Conservation (phyloP, 2,329 filamentous ascomycete species). For the Fusarium anguioides region DNA sequence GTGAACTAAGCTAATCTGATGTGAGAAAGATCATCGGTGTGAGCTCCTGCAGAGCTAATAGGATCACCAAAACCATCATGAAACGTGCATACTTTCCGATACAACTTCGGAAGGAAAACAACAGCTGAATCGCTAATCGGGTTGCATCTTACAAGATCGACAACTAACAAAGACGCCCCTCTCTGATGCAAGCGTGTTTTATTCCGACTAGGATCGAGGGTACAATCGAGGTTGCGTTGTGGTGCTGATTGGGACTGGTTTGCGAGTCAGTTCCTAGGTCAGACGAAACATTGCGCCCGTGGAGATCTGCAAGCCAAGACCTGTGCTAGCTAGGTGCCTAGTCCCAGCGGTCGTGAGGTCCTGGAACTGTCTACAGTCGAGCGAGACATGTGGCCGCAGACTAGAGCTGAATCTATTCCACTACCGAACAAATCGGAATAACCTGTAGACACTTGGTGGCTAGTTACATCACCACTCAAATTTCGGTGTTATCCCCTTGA, state of each 20-base stretch:
- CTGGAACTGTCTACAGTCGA: too few species aligned
- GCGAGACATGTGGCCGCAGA: background rate
- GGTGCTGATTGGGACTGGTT: background rate
- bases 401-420: background rate
- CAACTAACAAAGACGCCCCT: background rate
- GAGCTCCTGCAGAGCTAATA: background rate
- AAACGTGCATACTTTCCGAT: too few species aligned
- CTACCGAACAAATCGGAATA: background rate
- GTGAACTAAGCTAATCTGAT: background rate
- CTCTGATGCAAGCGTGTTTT: background rate
- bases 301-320: background rate
- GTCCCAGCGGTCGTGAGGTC: background rate
- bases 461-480: constrained; percentile 9
- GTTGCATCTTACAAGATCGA: background rate
- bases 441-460: background rate
- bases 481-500: constrained; percentile 1
- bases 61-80: too few species aligned
- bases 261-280: constrained; percentile 6
- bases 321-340: too few species aligned
- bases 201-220: background rate
- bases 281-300: background rate
- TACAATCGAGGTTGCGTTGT: background rate
- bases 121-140: background rate
- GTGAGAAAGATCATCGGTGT: too few species aligned
- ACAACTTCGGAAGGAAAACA: too few species aligned